Evolutionary conservation across 176 grass and related monocot species (phyloP), one percentile per base, ranked within the genome.

Genomic region (Cymbopogon citratus): DNA sequence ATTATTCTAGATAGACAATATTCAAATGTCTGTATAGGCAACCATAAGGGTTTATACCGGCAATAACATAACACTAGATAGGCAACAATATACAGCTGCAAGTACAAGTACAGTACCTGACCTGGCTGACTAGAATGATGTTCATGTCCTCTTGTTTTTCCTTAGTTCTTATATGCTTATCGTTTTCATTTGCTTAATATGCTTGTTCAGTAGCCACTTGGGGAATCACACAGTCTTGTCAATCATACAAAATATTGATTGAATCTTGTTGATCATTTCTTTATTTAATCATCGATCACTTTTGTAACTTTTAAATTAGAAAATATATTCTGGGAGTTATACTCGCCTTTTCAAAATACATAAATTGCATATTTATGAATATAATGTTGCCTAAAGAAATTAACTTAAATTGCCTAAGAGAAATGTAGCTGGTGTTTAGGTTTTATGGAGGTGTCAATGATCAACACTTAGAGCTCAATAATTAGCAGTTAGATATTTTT

Each of bases 41-140:
- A n/a, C n/a, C n/a, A n/a, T n/a, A n/a, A n/a, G n/a, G n/a, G n/a
- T n/a, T n/a, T n/a, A n/a, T n/a, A n/a, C n/a, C n/a, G n/a, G n/a
- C n/a, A n/a, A n/a, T n/a, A n/a, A n/a, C n/a, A n/a, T n/a, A n/a
- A n/a, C n/a, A n/a, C n/a, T n/a, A n/a, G n/a, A n/a, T n/a, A n/a
- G n/a, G n/a, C n/a, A n/a, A n/a, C n/a, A n/a, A n/a, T 24, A 11
- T 59, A 56, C 77, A 64, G 46, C 8, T 67, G 12, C 41, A 73
- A 74, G 3, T 56, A 23, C 23, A 84, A 67, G 48, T 79, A 87
- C 10, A 79, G 36, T 23, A 80, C 38, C 13, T 57, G 3, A 29
- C 33, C 9, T 63, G 12, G 51, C 41, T 71, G 69, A 84, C 25
- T 64, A 80, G 35, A 72, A 65, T 73, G 34, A 18, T 89, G 27